Base-by-base conservation (phyloP, 208 protist species). In the Blastocrithidia nonstop region DNA sequence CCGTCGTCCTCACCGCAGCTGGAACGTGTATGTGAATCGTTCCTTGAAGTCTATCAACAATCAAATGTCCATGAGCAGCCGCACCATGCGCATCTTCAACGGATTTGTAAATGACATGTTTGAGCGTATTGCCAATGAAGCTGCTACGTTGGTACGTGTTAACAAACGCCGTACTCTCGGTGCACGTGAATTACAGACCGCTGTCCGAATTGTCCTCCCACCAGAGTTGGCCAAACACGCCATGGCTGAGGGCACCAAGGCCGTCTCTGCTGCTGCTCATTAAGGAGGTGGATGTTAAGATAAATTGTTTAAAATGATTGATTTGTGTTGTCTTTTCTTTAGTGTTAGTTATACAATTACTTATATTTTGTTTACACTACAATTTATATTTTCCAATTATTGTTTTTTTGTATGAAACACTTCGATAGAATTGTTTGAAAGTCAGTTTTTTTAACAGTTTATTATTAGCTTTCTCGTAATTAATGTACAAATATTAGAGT, bases 161-260 rank as follows among this genome's bases (percentile, higher is more conserved):
- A 97, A 97, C 85, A 95, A 95, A 74, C 91, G 86, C 67, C 59
- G 69, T 45, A 98, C 94, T 32, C 71, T 97, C 50, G 76, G 84
- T 39, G 94, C 90, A 17, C 73, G 94, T 54, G 93, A 97, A 77
- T 79, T 97, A 50, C 87, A 96, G 75, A 97, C 94, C 41, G 91
- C 95, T 26, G 95, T 98, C 42, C 85, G 95, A 48, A 70, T 99
- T 24, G 71, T 98, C 53, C 83, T 99, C 23, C 88, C 95, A 35
- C 89, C 92, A 44, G 95, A 98, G 77, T 79, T 98, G 6, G 92
- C 95, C 50, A 98, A 98, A 81, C 96, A 99, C 71, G 96, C 96
- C 43, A 96, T 98, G 56, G 94, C 92, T 31, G 95, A 98, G 80
- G 22, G 32, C 60, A 97, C 93, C 50, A 98, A 98, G 75, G 95